A percentile compares a stretch with the other conserved stretches of the same genome.
Conservation (phyloP, 2,329 filamentous ascomycete species). For the Ceratocystis eucalypticola region DNA sequence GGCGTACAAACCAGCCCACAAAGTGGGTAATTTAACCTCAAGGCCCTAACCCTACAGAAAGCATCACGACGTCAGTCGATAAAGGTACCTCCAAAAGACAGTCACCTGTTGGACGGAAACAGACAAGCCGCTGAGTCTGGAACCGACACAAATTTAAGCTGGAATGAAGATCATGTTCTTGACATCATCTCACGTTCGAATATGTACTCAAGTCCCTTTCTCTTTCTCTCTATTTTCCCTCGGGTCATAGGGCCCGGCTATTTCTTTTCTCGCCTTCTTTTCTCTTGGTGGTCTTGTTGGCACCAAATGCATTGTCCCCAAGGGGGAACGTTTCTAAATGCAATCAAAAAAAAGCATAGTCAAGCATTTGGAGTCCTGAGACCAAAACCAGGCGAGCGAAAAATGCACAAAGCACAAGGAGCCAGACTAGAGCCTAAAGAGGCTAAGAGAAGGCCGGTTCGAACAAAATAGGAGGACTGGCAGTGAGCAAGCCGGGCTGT, state of each 20-base stretch:
- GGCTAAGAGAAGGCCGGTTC: neutral
- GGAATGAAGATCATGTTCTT: neutral
- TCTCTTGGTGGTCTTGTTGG: neutral
- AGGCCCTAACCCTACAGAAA: slow-evolving; percentile 4
- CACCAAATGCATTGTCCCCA: neutral
- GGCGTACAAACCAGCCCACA: neutral
- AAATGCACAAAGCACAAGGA: slow-evolving; percentile 2
- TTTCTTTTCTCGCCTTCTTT: neutral
- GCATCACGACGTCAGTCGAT: neutral
- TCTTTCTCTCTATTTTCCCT: neutral
- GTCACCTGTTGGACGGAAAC: neutral
- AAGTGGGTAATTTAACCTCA: neutral
- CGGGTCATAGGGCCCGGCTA: neutral
- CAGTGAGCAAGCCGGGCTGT: neutral
- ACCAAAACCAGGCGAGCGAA: neutral
- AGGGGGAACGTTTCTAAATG: neutral
- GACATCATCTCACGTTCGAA: neutral
- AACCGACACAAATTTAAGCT: too few relatives aligned
- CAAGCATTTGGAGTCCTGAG: neutral
- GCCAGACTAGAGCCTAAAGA: neutral
- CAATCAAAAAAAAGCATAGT: neutral
- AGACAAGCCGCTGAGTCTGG: slow-evolving; percentile 3
- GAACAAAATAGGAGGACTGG: neutral
- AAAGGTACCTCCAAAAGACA: neutral
- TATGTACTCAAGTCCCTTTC: neutral